These are phyloP conservation scores for Carex parvula DNA, from an alignment of 176 grass and related monocot genomes.

Conservation along the genomic window DNA sequence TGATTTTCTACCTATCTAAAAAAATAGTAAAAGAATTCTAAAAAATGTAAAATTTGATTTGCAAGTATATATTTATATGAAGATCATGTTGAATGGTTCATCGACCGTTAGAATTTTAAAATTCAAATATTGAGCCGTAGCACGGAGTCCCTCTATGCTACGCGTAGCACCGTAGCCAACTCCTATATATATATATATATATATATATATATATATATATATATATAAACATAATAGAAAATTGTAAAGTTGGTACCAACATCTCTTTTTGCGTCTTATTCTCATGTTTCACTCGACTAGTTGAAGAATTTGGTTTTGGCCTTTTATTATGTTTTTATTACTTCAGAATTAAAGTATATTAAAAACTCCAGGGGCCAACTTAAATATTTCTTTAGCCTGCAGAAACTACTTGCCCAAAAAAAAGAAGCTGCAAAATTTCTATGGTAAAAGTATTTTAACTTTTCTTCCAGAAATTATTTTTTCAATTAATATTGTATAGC, in stretches of 20 bases:
- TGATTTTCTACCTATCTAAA: no score
- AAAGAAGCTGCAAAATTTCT: not conserved
- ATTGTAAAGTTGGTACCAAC: not conserved
- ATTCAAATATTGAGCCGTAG: no score
- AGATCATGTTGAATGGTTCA: no score
- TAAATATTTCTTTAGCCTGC: not conserved
- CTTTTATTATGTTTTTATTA: not conserved
- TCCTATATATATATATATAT: no score
- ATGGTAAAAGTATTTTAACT: not conserved
- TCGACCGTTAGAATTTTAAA: no score
- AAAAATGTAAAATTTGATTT: no score
- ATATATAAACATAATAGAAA: not conserved
- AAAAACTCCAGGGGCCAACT: not conserved
- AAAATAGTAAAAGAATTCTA: no score
- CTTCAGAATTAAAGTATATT: not conserved
- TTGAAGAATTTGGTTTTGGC: not conserved
- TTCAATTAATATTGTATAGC: not conserved
- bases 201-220: no score
- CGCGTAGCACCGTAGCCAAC: no score
- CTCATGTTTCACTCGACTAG: not conserved
- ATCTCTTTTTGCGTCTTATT: not conserved
- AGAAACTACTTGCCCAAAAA: not conserved
- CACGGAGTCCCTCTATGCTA: no score
- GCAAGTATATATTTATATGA: no score
- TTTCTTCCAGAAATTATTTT: not conserved